Percentiles rank a stretch among this genome's conserved stretches.
phyloP scores from a whole-genome alignment of 75 land plant species.

The Chamaecyparis obtusa region DNA sequence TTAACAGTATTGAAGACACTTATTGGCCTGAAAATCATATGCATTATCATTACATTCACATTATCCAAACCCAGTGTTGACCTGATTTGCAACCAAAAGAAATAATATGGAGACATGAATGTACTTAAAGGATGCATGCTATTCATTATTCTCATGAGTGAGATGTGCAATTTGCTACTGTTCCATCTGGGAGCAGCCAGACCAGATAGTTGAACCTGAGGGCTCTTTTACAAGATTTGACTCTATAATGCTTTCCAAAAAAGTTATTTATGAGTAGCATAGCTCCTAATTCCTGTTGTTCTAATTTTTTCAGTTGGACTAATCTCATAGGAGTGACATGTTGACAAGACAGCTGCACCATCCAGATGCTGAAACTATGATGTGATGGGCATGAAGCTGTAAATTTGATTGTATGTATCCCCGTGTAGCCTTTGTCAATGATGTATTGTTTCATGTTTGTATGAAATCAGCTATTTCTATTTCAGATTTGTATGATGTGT shows the following conservation, averaged over 20 bases:
- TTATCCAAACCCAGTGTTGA: neutral
- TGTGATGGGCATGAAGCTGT: constrained; percentile 1
- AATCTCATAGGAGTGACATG: neutral
- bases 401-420: too few relatives aligned
- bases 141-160: neutral
- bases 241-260: neutral
- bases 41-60: neutral
- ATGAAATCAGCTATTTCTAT: neutral
- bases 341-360: neutral
- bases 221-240: neutral
- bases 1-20: neutral
- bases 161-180: neutral
- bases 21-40: neutral
- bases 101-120: neutral
- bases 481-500: neutral
- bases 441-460: neutral
- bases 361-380: neutral
- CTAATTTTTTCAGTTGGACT: neutral
- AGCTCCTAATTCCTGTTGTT: neutral
- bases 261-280: neutral
- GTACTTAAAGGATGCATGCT: neutral
- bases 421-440: neutral
- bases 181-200: neutral
- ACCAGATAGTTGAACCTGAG: neutral
- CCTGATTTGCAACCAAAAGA: neutral